These are phyloP conservation scores for Diplosphaera chodatii DNA, from an alignment of 139 green algal genomes.

Conservation along the genomic window DNA sequence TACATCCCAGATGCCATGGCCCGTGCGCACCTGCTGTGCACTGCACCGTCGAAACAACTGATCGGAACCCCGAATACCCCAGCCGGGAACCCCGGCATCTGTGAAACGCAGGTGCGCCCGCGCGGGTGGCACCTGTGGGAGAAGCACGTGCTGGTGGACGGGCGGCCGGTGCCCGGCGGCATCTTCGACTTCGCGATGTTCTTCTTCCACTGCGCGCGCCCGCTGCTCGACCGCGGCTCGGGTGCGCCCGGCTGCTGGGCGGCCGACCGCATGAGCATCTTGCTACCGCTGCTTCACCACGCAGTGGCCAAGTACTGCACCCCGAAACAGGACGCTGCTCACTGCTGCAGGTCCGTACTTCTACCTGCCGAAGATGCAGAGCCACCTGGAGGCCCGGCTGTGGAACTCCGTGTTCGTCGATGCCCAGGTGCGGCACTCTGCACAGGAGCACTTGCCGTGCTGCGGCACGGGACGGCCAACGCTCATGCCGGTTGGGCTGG, in stretches of 20 bases:
- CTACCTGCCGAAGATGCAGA: conserved; percentile 91
- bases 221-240: conserved; percentile 19
- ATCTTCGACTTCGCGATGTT: conserved; percentile 85
- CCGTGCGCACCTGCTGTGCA: no score
- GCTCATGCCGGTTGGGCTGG: no score
- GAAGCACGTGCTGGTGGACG: conserved; percentile 74
- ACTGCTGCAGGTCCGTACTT: conserved; percentile 65
- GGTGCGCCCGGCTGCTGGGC: conserved; percentile 8
- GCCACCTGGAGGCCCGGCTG: conserved; percentile 66
- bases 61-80: no score
- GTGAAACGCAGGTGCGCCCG: conserved; percentile 48
- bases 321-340: no score
- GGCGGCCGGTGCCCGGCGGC: conserved; percentile 45
- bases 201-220: conserved; percentile 79
- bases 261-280: not conserved
- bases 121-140: conserved; percentile 84
- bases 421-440: conserved; percentile 15
- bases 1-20: no score
- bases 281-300: no score
- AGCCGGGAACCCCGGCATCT: no score
- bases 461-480: no score
- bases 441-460: no score
- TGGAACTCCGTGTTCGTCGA: conserved; percentile 65
- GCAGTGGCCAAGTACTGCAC: no score
- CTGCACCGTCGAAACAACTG: no score